phyloP scores from a whole-genome alignment of 108 stramenopile species.

The Pseudonitzschia multistriata region DNA sequence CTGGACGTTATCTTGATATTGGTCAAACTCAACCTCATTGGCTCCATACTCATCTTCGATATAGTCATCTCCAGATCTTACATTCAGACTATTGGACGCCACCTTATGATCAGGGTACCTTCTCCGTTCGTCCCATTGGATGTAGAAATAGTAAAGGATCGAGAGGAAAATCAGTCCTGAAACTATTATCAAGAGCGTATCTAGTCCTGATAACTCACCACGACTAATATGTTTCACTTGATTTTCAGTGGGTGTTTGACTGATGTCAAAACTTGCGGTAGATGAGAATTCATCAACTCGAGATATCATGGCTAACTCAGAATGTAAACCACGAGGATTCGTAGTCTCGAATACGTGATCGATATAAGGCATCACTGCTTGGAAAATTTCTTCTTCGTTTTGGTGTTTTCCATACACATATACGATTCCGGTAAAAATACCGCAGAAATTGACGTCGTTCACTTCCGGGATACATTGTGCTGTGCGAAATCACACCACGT shows the following conservation, averaged over 20 bases:
- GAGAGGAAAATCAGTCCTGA: conserved; percentile 1
- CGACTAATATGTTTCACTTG: not conserved
- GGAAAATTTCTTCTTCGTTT: conserved; percentile 2
- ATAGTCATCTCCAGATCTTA: not conserved
- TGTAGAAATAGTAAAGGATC: conserved; percentile 17
- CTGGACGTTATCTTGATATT: not conserved
- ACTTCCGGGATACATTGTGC: conserved; percentile 20
- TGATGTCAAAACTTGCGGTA: not conserved
- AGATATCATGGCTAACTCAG: conserved; percentile 19
- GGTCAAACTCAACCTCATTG: conserved; percentile 2
- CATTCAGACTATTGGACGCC: not conserved
- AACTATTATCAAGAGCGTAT: conserved; percentile 11
- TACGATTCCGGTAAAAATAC: conserved; percentile 27
- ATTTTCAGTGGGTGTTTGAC: not conserved
- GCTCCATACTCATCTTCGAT: not conserved
- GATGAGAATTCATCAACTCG: conserved; percentile 9
- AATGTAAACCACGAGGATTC: conserved; percentile 22
- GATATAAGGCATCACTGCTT: conserved; percentile 15
- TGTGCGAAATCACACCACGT: conserved; percentile 6
- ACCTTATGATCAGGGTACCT: not conserved
- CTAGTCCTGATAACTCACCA: not conserved
- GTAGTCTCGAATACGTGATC: conserved; percentile 8
- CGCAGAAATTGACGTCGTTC: conserved; percentile 30
- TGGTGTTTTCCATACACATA: conserved; percentile 22
- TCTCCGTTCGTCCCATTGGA: conserved; percentile 18